phyloP scores from a whole-genome alignment of 345 rosid species.

The Salix exigua region DNA sequence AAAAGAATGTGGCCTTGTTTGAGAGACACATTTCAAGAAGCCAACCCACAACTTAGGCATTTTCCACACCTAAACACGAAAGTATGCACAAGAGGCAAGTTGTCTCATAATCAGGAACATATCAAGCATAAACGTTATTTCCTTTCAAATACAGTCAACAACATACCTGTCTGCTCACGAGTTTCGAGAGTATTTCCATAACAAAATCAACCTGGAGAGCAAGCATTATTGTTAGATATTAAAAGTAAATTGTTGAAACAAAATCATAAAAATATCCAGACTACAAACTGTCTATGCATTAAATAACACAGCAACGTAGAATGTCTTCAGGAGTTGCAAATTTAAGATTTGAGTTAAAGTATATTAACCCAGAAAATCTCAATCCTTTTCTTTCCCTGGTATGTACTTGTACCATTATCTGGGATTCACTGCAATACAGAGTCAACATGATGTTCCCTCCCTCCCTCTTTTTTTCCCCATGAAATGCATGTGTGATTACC shows the following conservation, averaged over 20 bases:
- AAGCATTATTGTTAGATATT: background rate
- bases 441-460: too few relatives aligned
- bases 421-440: too few relatives aligned
- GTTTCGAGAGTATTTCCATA: conserved; percentile 92
- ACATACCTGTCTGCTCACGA: conserved; percentile 80
- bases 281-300: too few relatives aligned
- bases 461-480: too few relatives aligned
- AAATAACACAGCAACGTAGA: too few relatives aligned
- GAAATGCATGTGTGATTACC: too few relatives aligned
- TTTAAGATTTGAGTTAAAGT: too few relatives aligned
- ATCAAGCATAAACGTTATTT: background rate
- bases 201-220: conserved; percentile 80
- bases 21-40: conserved; percentile 89
- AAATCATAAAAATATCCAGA: too few relatives aligned
- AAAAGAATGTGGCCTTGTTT: conserved; percentile 90
- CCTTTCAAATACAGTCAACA: background rate
- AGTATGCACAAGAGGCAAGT: background rate
- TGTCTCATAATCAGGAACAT: background rate
- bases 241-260: background rate
- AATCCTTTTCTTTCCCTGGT: too few relatives aligned
- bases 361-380: too few relatives aligned
- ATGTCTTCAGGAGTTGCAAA: too few relatives aligned
- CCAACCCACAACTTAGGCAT: conserved; percentile 98
- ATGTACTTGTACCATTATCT: too few relatives aligned
- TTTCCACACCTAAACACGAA: conserved; percentile 72